These are phyloP conservation scores for Zymoseptoria crescenta DNA, from an alignment of 2,329 filamentous ascomycete genomes.

Conservation along the genomic window DNA sequence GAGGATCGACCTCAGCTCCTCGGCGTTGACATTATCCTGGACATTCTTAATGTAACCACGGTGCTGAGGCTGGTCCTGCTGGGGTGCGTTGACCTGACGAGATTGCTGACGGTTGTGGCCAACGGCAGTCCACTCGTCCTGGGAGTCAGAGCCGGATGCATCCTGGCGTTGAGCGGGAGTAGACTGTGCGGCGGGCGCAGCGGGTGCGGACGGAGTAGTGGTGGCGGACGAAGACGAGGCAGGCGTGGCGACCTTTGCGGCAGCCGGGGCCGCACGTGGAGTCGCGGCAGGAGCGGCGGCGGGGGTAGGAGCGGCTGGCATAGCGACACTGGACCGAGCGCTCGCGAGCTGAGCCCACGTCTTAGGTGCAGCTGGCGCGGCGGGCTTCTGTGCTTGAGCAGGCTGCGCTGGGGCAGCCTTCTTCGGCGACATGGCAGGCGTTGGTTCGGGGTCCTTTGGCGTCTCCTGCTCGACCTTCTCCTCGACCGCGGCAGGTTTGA, in stretches of 20 bases:
- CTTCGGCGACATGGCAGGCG: slow-evolving; percentile 41
- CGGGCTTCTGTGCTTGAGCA: slow-evolving; percentile 46
- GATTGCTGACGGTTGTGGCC: slow-evolving; percentile 80
- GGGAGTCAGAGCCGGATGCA: slow-evolving; percentile 40
- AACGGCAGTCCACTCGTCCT: slow-evolving; percentile 83
- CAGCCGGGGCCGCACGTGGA: slow-evolving; percentile 30
- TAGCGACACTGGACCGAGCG: slow-evolving; percentile 39
- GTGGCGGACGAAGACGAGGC: slow-evolving; percentile 22
- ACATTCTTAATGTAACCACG: slow-evolving; percentile 95
- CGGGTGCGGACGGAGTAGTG: slow-evolving; percentile 21
- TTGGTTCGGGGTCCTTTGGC: slow-evolving; percentile 53
- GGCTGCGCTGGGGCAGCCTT: slow-evolving; percentile 44
- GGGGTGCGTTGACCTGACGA: slow-evolving; percentile 48
- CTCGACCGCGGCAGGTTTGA: slow-evolving; percentile 21
- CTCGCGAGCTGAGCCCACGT: slow-evolving; percentile 67
- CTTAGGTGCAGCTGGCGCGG: slow-evolving; percentile 46
- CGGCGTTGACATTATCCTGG: slow-evolving; percentile 73
- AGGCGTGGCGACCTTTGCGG: slow-evolving; percentile 22
- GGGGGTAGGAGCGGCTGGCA: slow-evolving; percentile 32
- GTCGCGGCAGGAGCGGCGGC: slow-evolving; percentile 27
- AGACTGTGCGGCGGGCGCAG: slow-evolving; percentile 27
- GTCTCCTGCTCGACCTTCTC: slow-evolving; percentile 44
- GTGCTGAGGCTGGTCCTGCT: slow-evolving; percentile 61
- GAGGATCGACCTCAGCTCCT: slow-evolving; percentile 63
- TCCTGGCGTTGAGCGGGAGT: slow-evolving; percentile 25